These are phyloP conservation scores for Colletotrichum liaoningense DNA, from an alignment of 2,329 filamentous ascomycete genomes.

Conservation along the genomic window DNA sequence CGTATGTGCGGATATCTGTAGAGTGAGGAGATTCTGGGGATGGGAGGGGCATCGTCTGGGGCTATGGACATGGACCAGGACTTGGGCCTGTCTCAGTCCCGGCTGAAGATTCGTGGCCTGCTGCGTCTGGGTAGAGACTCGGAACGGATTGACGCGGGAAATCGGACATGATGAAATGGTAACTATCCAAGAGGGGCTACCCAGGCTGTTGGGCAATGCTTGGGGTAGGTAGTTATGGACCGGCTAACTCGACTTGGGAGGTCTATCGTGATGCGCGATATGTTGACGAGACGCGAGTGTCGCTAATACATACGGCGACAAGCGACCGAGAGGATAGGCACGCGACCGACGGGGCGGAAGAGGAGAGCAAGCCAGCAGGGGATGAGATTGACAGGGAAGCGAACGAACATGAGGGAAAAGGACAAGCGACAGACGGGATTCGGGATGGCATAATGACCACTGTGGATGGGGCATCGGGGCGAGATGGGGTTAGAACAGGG, in stretches of 20 bases:
- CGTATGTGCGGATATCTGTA: too few species aligned
- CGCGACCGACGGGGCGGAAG: conserved; percentile 8
- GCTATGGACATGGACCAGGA: not conserved
- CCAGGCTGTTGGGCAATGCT: not conserved
- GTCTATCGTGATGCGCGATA: conserved; percentile 23
- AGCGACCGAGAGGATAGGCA: conserved; percentile 14
- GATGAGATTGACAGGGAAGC: not conserved
- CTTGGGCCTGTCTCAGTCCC: conserved; percentile 6
- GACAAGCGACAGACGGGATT: not conserved
- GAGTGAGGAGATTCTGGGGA: not conserved
- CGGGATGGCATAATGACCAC: not conserved
- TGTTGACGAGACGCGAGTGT: not conserved
- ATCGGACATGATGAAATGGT: not conserved
- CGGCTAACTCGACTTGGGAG: conserved; percentile 30
- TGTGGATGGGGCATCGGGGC: conserved; percentile 3
- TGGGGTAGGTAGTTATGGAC: not conserved
- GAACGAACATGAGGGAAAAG: not conserved
- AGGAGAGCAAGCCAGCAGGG: not conserved
- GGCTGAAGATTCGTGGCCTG: conserved; percentile 11
- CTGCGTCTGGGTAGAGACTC: conserved; percentile 7
- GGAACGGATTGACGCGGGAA: conserved; percentile 19
- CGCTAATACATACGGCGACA: not conserved
- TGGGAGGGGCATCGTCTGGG: conserved; percentile 3
- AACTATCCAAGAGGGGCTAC: not conserved
- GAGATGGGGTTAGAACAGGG: conserved; percentile 20